Evolutionary conservation across 371 early-diverging fungal genomes (phyloP).

Genomic region (Syncephalastrum sp.): DNA sequence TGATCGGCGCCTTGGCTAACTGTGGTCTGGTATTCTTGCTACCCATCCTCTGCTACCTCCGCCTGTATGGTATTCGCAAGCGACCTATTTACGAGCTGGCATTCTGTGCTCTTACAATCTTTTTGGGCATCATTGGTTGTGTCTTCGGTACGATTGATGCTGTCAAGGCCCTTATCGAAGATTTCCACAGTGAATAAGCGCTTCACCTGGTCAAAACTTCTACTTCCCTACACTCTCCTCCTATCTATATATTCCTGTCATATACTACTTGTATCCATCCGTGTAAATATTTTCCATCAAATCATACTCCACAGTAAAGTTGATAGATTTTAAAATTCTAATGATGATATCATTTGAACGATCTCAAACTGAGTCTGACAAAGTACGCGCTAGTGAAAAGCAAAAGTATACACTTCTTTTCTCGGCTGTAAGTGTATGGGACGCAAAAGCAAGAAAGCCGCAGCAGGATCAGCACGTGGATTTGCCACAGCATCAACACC

Average conservation of each 20-base stretch:
- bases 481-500: conserved; percentile 12
- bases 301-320: too few species aligned
- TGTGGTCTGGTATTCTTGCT: conserved; percentile 71
- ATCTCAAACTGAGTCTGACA: too few species aligned
- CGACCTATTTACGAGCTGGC: conserved; percentile 43
- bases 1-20: conserved; percentile 70
- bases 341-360: too few species aligned
- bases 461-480: conserved; percentile 3
- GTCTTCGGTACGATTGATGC: conserved; percentile 67
- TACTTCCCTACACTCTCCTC: neutral
- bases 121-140: conserved; percentile 59
- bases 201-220: neutral
- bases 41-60: conserved; percentile 64
- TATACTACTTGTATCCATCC: too few species aligned
- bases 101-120: conserved; percentile 57
- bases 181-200: conserved; percentile 12
- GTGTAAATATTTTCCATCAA: too few species aligned
- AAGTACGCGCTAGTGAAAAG: too few species aligned
- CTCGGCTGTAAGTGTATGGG: too few species aligned
- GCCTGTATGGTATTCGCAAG: conserved; percentile 57
- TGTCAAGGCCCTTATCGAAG: conserved; percentile 18
- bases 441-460: conserved; percentile 10
- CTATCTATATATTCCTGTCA: conserved; percentile 1
- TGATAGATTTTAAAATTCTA: too few species aligned
- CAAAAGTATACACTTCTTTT: too few species aligned